phyloP scores from a whole-genome alignment of 2,329 filamentous ascomycete genomes.

The Tricladium varicosporioides region DNA sequence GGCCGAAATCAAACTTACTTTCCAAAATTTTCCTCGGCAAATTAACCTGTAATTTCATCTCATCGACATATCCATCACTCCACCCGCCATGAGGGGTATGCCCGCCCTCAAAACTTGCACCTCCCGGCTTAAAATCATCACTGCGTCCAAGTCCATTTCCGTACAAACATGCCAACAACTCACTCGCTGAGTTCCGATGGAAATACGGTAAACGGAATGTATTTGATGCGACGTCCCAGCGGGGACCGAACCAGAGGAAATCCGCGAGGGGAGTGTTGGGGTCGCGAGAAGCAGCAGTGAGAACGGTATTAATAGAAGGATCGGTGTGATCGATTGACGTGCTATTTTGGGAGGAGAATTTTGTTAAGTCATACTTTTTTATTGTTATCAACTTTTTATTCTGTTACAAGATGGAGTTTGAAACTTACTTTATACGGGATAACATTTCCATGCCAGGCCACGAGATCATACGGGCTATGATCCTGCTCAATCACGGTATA shows the following conservation, averaged over 20 bases:
- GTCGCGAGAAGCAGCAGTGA: conserved; percentile 55
- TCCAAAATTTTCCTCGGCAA: conserved; percentile 43
- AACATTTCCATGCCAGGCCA: conserved; percentile 77
- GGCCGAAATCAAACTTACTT: conserved; percentile 21
- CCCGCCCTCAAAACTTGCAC: conserved; percentile 41
- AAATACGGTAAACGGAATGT: conserved; percentile 59
- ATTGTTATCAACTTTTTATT: neutral
- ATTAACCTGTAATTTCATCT: conserved; percentile 43
- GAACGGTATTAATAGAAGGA: conserved; percentile 63
- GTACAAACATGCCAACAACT: conserved; percentile 44
- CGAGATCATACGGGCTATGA: conserved; percentile 75
- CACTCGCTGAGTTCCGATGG: conserved; percentile 50
- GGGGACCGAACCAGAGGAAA: conserved; percentile 66
- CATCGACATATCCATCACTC: conserved; percentile 44
- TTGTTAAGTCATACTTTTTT: conserved; percentile 50
- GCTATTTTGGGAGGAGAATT: conserved; percentile 56
- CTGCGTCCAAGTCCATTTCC: conserved; percentile 43
- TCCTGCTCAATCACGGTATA: conserved; percentile 62
- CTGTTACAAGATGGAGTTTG: neutral
- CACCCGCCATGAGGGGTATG: conserved; percentile 42
- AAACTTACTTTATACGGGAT: conserved; percentile 43
- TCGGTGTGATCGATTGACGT: conserved; percentile 64
- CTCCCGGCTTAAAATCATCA: conserved; percentile 47
- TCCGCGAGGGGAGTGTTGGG: conserved; percentile 58
- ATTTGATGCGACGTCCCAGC: conserved; percentile 61